These are phyloP conservation scores for Penicillium verhagenii DNA, from an alignment of 495 filamentous ascomycete genomes.

Conservation along the genomic window DNA sequence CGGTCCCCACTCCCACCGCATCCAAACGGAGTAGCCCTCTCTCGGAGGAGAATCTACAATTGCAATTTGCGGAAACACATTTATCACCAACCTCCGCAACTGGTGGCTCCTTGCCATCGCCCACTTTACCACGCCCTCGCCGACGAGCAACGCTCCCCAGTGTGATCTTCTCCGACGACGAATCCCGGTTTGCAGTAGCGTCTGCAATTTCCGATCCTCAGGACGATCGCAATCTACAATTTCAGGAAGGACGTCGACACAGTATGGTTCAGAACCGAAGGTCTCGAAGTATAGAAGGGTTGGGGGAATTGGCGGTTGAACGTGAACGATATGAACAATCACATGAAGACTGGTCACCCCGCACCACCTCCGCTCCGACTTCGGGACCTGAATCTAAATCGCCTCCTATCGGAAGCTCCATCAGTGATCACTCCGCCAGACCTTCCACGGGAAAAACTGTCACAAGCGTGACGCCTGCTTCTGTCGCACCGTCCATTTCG, in stretches of 20 bases:
- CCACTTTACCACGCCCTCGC: slow-evolving; percentile 23
- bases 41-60: slow-evolving; percentile 20
- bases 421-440: slow-evolving; percentile 26
- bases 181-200: slow-evolving; percentile 31
- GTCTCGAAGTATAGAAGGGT: slow-evolving; percentile 33
- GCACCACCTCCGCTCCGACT: slow-evolving; percentile 22
- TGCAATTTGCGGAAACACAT: slow-evolving; percentile 20
- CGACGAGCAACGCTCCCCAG: slow-evolving; percentile 47
- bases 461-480: slow-evolving; percentile 28
- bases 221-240: slow-evolving; percentile 19
- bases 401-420: slow-evolving; percentile 22
- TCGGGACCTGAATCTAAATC: slow-evolving; percentile 29
- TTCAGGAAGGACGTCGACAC: slow-evolving; percentile 16
- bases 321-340: no score
- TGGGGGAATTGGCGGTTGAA: slow-evolving; percentile 24
- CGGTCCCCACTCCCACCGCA: slow-evolving; percentile 24
- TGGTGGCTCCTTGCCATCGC: slow-evolving; percentile 21
- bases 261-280: slow-evolving; percentile 26
- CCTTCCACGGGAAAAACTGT: slow-evolving; percentile 34
- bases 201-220: slow-evolving; percentile 30
- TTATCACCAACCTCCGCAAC: slow-evolving; percentile 25
- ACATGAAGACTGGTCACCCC: slow-evolving; percentile 24
- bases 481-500: slow-evolving; percentile 22
- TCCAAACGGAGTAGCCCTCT: slow-evolving; percentile 30
- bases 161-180: slow-evolving; percentile 44